Percentiles rank a stretch among this genome's conserved stretches.
Evolutionary conservation across 306 rosid genomes (phyloP).

Genomic region (Abrus pulchellus): DNA sequence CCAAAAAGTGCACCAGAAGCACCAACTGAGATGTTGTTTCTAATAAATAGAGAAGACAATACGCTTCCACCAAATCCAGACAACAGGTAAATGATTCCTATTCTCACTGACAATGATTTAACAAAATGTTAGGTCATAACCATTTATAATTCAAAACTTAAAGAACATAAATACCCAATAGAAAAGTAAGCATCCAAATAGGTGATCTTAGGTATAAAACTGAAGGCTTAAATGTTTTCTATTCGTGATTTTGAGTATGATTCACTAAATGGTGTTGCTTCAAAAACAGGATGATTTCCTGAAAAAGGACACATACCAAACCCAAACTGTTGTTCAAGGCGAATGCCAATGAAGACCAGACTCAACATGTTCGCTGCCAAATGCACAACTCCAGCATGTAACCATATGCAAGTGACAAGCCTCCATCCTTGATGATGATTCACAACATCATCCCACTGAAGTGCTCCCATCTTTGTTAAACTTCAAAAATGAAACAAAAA

Average conservation of each 20-base stretch:
- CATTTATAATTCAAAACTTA: constrained; percentile 20
- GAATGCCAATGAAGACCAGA: constrained; percentile 83
- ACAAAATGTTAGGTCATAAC: constrained; percentile 41
- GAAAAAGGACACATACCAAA: constrained; percentile 63
- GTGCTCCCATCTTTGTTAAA: constrained; percentile 84
- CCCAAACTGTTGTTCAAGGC: constrained; percentile 92
- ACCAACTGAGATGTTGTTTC: constrained; percentile 83
- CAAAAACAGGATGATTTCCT: not conserved
- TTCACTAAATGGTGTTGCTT: not conserved
- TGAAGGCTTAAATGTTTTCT: not conserved
- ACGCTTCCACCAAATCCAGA: constrained; percentile 86
- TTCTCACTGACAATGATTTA: constrained; percentile 71
- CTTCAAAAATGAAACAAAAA: constrained; percentile 51
- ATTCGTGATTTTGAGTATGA: not conserved
- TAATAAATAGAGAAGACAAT: constrained; percentile 70
- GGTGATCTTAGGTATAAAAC: not conserved
- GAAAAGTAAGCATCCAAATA: not conserved
- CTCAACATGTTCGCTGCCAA: constrained; percentile 82
- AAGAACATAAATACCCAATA: not conserved
- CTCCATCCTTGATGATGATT: constrained; percentile 82
- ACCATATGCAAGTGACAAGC: constrained; percentile 88
- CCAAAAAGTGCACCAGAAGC: constrained; percentile 96
- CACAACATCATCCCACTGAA: constrained; percentile 66
- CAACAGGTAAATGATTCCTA: constrained; percentile 71
- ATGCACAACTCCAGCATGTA: constrained; percentile 90